A percentile compares a stretch with the other conserved stretches of the same genome.
Evolutionary conservation across 2,329 filamentous ascomycete species (phyloP).

Genomic region (Colletotrichum musae): DNA sequence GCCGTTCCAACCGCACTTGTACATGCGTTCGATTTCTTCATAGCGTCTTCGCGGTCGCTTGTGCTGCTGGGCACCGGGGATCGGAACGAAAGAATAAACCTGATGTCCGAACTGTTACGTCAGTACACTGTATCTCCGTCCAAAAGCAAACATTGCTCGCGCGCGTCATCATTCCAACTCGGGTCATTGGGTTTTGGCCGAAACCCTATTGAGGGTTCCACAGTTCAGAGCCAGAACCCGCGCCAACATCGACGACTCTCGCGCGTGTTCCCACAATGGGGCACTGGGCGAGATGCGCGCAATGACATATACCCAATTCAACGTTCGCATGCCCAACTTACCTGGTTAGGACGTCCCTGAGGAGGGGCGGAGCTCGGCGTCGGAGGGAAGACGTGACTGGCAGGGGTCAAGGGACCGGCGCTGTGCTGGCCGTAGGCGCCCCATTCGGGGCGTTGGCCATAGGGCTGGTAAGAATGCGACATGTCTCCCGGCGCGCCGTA

Average conservation of each 20-base stretch:
- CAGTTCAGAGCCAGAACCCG: background rate
- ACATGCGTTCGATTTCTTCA: constrained; percentile 99
- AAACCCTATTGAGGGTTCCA: background rate
- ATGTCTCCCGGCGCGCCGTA: constrained; percentile 90
- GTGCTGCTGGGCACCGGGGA: constrained; percentile 96
- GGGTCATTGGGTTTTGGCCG: no score
- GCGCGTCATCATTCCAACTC: constrained; percentile 6
- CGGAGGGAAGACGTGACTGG: constrained; percentile 69
- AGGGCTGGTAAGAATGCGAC: constrained; percentile 81
- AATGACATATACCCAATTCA: background rate
- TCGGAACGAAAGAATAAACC: constrained; percentile 98
- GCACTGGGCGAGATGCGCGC: background rate
- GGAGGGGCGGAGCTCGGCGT: constrained; percentile 69
- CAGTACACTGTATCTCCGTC: constrained; percentile 32
- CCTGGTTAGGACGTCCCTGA: constrained; percentile 71
- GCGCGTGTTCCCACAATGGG: background rate
- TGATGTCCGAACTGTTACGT: constrained; percentile 57
- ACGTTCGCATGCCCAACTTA: constrained; percentile 56
- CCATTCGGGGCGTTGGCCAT: constrained; percentile 83
- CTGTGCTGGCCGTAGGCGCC: constrained; percentile 73
- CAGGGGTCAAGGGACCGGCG: constrained; percentile 63
- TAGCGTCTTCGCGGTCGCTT: constrained; percentile 94
- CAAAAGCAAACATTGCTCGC: background rate
- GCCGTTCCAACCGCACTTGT: constrained; percentile 98
- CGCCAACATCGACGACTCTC: background rate